Conservation (phyloP, 2,329 filamentous ascomycete genomes). For the Cladophialophora immunda region DNA sequence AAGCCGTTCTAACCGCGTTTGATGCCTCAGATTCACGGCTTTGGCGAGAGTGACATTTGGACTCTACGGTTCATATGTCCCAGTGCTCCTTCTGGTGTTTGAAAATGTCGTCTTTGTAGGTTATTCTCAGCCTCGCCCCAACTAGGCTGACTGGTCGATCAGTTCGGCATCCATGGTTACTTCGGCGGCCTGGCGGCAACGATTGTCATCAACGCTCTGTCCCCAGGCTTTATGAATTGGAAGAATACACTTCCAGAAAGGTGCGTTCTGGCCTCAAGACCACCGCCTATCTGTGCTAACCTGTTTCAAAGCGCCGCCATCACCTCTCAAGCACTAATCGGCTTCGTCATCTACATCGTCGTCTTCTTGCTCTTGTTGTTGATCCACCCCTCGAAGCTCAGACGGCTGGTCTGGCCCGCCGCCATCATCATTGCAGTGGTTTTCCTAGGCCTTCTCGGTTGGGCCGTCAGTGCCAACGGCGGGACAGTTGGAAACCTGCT, state of each 20-base stretch:
- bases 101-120: conserved; percentile 22
- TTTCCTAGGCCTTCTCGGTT: conserved; percentile 19
- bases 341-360: conserved; percentile 21
- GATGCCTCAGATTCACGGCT: conserved; percentile 9
- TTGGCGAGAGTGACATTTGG: conserved; percentile 24
- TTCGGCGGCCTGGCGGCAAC: conserved; percentile 13
- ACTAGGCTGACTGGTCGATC: background rate
- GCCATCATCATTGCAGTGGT: conserved; percentile 7
- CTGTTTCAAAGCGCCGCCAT: conserved; percentile 6
- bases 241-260: conserved; percentile 23
- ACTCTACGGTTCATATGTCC: conserved; percentile 17
- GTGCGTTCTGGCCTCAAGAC: background rate
- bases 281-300: background rate
- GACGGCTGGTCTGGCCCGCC: conserved; percentile 13
- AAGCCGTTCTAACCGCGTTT: background rate
- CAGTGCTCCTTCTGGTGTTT: conserved; percentile 19
- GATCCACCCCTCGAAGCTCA: conserved; percentile 17
- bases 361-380: conserved; percentile 10
- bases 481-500: conserved; percentile 12
- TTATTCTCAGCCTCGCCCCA: background rate
- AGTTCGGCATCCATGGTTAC: conserved; percentile 21
- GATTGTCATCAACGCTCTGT: conserved; percentile 13
- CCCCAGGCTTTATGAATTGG: conserved; percentile 1
- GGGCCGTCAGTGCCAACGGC: conserved; percentile 19
- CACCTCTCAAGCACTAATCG: conserved; percentile 15